These are phyloP conservation scores for Xylaria curta DNA, from an alignment of 495 filamentous ascomycete genomes.

Conservation along the genomic window DNA sequence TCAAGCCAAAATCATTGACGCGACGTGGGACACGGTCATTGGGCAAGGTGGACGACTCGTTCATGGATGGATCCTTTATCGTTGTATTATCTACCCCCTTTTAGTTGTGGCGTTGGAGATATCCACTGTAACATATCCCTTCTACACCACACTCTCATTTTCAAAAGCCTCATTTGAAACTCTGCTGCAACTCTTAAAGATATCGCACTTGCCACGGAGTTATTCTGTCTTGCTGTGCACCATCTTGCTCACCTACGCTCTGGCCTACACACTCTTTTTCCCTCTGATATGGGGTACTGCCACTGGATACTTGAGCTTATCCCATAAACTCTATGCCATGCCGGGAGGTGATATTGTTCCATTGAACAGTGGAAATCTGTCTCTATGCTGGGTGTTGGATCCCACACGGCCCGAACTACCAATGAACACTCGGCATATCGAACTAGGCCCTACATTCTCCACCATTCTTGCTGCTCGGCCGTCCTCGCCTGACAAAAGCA, in stretches of 20 bases:
- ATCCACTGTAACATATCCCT: constrained; percentile 17
- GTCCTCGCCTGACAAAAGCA: neutral
- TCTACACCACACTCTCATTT: constrained; percentile 19
- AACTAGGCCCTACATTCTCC: constrained; percentile 19
- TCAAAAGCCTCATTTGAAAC: constrained; percentile 19
- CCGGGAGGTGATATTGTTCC: constrained; percentile 11
- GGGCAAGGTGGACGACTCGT: constrained; percentile 25
- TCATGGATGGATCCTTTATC: constrained; percentile 22
- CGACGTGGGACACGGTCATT: constrained; percentile 20
- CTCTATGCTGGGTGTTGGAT: constrained; percentile 27
- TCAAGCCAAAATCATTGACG: constrained; percentile 24
- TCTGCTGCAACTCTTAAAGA: constrained; percentile 5
- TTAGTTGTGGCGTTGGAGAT: constrained; percentile 23
- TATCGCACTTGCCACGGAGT: neutral
- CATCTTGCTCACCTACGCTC: constrained; percentile 8
- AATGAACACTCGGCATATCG: constrained; percentile 5
- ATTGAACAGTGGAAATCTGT: constrained; percentile 13
- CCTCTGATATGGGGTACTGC: constrained; percentile 19
- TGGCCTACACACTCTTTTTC: constrained; percentile 19
- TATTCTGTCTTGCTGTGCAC: constrained; percentile 23
- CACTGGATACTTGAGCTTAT: constrained; percentile 20
- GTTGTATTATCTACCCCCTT: constrained; percentile 22
- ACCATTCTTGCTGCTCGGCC: neutral
- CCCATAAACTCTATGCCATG: constrained; percentile 26
- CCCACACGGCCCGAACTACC: neutral